Evolutionary conservation across 495 filamentous ascomycete species (phyloP).

Genomic region (Daldinia caldariorum): DNA sequence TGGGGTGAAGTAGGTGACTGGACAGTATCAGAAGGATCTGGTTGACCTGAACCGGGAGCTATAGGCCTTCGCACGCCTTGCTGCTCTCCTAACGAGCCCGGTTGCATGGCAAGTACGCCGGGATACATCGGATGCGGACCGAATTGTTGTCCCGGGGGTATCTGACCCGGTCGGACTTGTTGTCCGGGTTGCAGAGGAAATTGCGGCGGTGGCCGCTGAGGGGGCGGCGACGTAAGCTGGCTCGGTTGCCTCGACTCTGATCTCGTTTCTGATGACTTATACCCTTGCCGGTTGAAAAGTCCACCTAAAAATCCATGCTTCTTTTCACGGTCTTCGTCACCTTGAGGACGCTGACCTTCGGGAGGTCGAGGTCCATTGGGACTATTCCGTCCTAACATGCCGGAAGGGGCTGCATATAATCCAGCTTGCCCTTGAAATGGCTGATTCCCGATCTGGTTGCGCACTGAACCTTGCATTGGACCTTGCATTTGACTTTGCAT

Average conservation of each 20-base stretch:
- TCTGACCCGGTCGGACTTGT: conserved; percentile 40
- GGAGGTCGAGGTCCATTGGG: conserved; percentile 27
- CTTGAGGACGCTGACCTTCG: conserved; percentile 30
- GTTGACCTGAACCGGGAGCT: conserved; percentile 18
- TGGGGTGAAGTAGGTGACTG: conserved; percentile 33
- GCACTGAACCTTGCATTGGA: conserved; percentile 31
- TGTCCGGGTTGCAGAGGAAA: conserved; percentile 26
- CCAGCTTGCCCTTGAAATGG: conserved; percentile 20
- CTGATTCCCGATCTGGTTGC: conserved; percentile 10
- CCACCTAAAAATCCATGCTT: conserved; percentile 43
- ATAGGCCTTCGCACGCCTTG: conserved; percentile 20
- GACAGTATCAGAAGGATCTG: conserved; percentile 1
- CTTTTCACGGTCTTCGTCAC: conserved; percentile 44
- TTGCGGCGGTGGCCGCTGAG: conserved; percentile 32
- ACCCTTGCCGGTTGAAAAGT: conserved; percentile 44
- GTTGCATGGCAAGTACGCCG: conserved; percentile 37
- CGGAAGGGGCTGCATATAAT: conserved; percentile 16
- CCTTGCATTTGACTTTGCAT: conserved; percentile 36
- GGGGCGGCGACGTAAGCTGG: conserved; percentile 25
- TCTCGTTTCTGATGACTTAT: conserved; percentile 38
- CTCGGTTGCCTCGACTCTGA: conserved; percentile 17
- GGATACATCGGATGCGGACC: conserved; percentile 39
- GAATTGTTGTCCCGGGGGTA: conserved; percentile 38
- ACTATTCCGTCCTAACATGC: conserved; percentile 24
- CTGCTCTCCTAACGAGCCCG: conserved; percentile 28